Conservation (phyloP, 441 rosid species). For the Flueggea neowawraea region DNA sequence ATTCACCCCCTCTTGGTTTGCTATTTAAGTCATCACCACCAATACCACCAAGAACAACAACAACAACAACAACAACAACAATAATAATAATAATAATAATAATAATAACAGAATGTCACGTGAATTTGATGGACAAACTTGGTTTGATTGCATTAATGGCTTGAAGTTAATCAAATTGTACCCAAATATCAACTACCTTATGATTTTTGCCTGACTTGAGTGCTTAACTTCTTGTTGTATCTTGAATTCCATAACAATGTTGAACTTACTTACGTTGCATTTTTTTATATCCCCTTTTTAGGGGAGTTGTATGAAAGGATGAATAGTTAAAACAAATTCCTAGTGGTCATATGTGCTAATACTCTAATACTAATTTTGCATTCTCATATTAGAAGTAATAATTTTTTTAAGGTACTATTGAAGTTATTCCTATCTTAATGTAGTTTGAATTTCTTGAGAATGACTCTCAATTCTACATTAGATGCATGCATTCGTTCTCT, state of each 20-base stretch:
- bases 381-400: constrained; percentile 59
- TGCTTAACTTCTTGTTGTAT: neutral
- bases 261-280: too few species aligned
- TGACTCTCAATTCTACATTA: neutral
- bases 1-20: too few species aligned
- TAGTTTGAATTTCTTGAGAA: constrained; percentile 1
- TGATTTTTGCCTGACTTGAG: neutral
- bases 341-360: constrained; percentile 60
- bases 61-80: too few species aligned
- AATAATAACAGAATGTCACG: too few species aligned
- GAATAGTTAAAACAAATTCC: constrained; percentile 49
- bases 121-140: too few species aligned
- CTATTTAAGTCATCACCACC: too few species aligned
- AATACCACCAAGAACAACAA: too few species aligned
- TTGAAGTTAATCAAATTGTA: too few species aligned
- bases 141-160: too few species aligned
- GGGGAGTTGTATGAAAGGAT: constrained; percentile 56
- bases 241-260: constrained; percentile 8
- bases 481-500: neutral
- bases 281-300: constrained; percentile 4
- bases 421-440: too few species aligned
- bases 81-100: too few species aligned
- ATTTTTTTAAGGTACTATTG: constrained; percentile 83
- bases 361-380: constrained; percentile 54
- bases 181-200: constrained; percentile 9